A percentile compares a stretch with the other conserved stretches of the same genome.
Evolutionary conservation across 768 basidiomycete species (phyloP).

Genomic region (Tricholoma matsutake): DNA sequence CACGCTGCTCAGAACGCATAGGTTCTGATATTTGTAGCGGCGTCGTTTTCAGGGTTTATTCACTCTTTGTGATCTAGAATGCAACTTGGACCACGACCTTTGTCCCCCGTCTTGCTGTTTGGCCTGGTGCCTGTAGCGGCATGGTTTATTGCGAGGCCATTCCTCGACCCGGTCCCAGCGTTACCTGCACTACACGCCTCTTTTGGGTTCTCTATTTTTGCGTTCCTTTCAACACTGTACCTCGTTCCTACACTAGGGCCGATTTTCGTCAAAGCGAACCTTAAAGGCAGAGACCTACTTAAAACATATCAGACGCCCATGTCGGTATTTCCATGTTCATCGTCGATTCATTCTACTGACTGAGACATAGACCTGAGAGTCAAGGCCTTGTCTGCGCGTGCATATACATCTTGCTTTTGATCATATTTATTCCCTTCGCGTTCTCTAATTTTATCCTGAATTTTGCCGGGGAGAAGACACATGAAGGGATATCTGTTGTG

Average conservation of each 20-base stretch:
- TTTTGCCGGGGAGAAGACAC: conserved; percentile 39
- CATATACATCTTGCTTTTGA: conserved; percentile 82
- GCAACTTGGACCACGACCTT: conserved; percentile 42
- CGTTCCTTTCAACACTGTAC: conserved; percentile 71
- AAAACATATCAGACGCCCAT: conserved; percentile 76
- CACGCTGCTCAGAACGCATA: no score
- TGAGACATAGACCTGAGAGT: conserved; percentile 81
- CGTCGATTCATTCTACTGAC: conserved; percentile 2
- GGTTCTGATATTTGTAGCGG: no score
- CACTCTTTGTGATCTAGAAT: conserved; percentile 7
- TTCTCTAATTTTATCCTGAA: conserved; percentile 72
- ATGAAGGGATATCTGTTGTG: conserved; percentile 61
- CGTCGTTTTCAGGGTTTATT: not conserved
- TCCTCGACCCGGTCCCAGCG: conserved; percentile 65
- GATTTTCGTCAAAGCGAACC: conserved; percentile 73
- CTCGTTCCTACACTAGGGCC: conserved; percentile 83
- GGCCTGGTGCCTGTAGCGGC: conserved; percentile 63
- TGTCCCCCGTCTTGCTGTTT: conserved; percentile 50
- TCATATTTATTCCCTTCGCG: conserved; percentile 93
- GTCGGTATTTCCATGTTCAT: conserved; percentile 36
- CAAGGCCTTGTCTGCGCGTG: conserved; percentile 88
- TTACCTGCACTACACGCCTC: conserved; percentile 75
- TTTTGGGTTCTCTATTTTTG: conserved; percentile 80
- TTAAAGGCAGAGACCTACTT: conserved; percentile 84
- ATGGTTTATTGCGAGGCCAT: conserved; percentile 73